phyloP scores from a whole-genome alignment of 805 yeast species.

The Candida nanaspora region DNA sequence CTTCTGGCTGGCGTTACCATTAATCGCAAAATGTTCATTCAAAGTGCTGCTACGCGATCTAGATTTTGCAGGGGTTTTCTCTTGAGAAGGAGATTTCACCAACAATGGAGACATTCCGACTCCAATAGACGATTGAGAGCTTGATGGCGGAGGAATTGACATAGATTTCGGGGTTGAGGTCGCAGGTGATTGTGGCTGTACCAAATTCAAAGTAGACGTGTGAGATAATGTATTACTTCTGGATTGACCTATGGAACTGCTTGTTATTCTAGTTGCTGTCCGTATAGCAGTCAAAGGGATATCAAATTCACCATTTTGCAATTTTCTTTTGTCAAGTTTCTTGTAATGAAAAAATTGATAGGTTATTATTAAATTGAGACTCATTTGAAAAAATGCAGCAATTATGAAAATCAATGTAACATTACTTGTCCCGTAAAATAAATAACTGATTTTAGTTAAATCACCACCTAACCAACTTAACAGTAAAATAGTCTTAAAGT shows the following conservation, averaged over 20 bases:
- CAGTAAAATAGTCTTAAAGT: conserved; percentile 68
- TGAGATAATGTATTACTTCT: conserved; percentile 4
- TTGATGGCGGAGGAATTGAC: no score
- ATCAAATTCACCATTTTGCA: neutral
- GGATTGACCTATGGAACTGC: conserved; percentile 1
- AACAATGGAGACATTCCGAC: no score
- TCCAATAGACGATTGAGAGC: no score
- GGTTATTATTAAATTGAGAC: conserved; percentile 64
- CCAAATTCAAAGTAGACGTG: no score
- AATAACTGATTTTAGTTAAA: conserved; percentile 64
- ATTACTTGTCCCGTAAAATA: conserved; percentile 69
- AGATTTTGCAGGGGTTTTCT: no score
- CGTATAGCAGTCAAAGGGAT: neutral
- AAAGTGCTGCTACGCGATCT: conserved; percentile 18
- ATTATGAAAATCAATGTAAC: conserved; percentile 57
- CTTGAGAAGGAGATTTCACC: no score
- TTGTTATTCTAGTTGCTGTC: neutral
- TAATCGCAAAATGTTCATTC: conserved; percentile 10
- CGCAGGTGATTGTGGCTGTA: no score
- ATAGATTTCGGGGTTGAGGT: no score
- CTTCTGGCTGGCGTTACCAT: neutral
- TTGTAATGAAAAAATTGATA: conserved; percentile 65
- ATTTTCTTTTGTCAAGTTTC: conserved; percentile 12
- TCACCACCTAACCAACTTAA: conserved; percentile 91
- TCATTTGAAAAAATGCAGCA: conserved; percentile 75